Evolutionary conservation across 768 basidiomycete genomes (phyloP).

Genomic region (Hemileccinum impolitum): DNA sequence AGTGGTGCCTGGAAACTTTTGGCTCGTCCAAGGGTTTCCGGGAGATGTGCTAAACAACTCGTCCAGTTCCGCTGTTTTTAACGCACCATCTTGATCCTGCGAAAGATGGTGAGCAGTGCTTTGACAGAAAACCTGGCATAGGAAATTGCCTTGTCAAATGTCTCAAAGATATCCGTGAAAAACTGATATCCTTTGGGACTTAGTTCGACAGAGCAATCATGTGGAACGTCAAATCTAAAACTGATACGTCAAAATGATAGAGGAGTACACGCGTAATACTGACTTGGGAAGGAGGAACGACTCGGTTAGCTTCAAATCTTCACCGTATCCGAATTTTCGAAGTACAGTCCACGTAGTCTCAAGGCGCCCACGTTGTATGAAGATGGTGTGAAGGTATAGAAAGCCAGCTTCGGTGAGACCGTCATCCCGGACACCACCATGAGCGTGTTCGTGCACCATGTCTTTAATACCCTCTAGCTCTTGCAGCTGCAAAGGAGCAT

Average conservation of each 20-base stretch:
- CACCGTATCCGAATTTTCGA: constrained; percentile 92
- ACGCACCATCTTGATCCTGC: constrained; percentile 92
- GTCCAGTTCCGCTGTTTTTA: constrained; percentile 78
- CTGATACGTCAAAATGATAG: constrained; percentile 11
- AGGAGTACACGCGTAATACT: constrained; percentile 26
- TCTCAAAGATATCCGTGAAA: constrained; percentile 94
- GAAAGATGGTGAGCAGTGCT: constrained; percentile 4
- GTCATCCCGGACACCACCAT: constrained; percentile 67
- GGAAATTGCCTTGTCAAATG: constrained; percentile 77
- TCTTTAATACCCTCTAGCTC: constrained; percentile 97
- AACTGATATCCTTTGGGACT: constrained; percentile 95
- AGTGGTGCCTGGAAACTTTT: constrained; percentile 88
- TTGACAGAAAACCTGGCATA: background rate
- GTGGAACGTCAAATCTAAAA: constrained; percentile 84
- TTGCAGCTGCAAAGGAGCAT: constrained; percentile 84
- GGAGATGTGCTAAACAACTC: constrained; percentile 93
- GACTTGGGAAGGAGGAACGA: constrained; percentile 87
- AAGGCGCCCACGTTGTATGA: constrained; percentile 91
- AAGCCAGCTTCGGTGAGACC: constrained; percentile 93
- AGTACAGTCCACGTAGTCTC: constrained; percentile 99
- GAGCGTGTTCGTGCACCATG: constrained; percentile 79
- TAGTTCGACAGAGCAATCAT: constrained; percentile 93
- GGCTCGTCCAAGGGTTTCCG: constrained; percentile 93
- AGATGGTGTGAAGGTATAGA: constrained; percentile 91
- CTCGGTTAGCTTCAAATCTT: constrained; percentile 87